These are phyloP conservation scores for Tulasnella sp. DNA, from an alignment of 768 basidiomycete genomes.

Conservation along the genomic window DNA sequence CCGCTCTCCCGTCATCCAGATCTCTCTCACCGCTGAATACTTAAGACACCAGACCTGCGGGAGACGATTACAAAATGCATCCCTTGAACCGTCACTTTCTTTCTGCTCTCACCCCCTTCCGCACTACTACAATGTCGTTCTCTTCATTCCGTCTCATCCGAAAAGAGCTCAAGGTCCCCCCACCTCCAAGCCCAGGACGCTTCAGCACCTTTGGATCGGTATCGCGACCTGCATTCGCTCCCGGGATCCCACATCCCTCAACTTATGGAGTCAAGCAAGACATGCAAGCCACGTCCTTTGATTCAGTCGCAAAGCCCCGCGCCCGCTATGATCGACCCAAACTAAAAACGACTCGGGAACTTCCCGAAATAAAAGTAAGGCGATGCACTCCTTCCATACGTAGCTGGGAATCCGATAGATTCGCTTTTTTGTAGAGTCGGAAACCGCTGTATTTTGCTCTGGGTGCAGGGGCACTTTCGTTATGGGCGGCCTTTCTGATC, in stretches of 20 bases:
- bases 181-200: constrained; percentile 24
- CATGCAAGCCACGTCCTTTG: constrained; percentile 11
- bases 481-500: constrained; percentile 31
- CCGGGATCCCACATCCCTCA: constrained; percentile 25
- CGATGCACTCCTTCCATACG: neutral
- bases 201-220: constrained; percentile 26
- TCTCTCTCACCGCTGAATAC: constrained; percentile 3
- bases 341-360: constrained; percentile 19
- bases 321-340: constrained; percentile 23
- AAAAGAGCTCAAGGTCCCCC: constrained; percentile 20
- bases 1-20: constrained; percentile 8
- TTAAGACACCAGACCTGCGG: neutral
- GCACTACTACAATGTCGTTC: constrained; percentile 16
- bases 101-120: constrained; percentile 17
- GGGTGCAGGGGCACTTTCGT: constrained; percentile 26
- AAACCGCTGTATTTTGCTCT: constrained; percentile 26
- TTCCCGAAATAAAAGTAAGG: constrained; percentile 28
- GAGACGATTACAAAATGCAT: neutral
- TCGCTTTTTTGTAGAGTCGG: constrained; percentile 9
- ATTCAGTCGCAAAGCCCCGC: neutral
- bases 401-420: neutral
- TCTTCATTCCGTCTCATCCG: constrained; percentile 18
- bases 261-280: constrained; percentile 23
- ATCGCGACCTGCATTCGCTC: neutral
- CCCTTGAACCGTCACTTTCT: constrained; percentile 13